These are phyloP conservation scores for Sugiyamaella valdiviana DNA, from an alignment of 805 yeast species.

Conservation along the genomic window DNA sequence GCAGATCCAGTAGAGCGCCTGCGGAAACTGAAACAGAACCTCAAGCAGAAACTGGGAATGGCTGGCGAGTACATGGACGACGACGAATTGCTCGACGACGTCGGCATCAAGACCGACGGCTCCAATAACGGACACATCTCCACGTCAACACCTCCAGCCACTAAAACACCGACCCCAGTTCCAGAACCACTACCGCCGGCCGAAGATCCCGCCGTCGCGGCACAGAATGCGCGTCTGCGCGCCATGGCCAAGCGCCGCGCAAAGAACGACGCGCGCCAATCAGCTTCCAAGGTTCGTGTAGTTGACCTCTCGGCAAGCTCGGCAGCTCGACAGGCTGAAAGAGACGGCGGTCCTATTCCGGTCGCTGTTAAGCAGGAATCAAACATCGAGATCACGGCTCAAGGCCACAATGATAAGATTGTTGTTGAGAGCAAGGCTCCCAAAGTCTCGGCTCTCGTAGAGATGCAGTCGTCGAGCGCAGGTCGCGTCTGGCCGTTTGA, in stretches of 20 bases:
- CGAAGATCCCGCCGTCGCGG: slow-evolving; percentile 43
- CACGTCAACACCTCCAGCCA: slow-evolving; percentile 15
- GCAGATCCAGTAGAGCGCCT: slow-evolving; percentile 42
- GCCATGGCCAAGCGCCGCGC: slow-evolving; percentile 52
- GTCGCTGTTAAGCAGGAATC: slow-evolving; percentile 26
- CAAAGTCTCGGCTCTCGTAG: slow-evolving; percentile 58
- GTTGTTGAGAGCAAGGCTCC: slow-evolving; percentile 72
- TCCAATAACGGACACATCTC: background rate
- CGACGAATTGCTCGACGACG: slow-evolving; percentile 27
- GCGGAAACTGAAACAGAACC: slow-evolving; percentile 44
- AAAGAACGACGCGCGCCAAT: slow-evolving; percentile 36
- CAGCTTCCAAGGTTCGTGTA: slow-evolving; percentile 43
- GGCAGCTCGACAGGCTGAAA: slow-evolving; percentile 25
- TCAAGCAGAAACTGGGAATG: slow-evolving; percentile 40
- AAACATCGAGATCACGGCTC: slow-evolving; percentile 61
- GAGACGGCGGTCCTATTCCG: slow-evolving; percentile 25
- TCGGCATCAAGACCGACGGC: slow-evolving; percentile 27
- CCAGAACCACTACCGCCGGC: slow-evolving; percentile 8
- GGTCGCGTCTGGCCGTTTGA: slow-evolving; percentile 90
- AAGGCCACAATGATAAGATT: slow-evolving; percentile 70
- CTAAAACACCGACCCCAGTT: slow-evolving; percentile 8
- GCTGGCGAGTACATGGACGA: slow-evolving; percentile 37
- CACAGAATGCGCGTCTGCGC: slow-evolving; percentile 80
- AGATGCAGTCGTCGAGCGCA: slow-evolving; percentile 63
- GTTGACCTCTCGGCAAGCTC: slow-evolving; percentile 29